Percentiles rank a stretch among this genome's conserved stretches.
phyloP scores from a whole-genome alignment of 257 asterid genomes.

The Plantago ovata region DNA sequence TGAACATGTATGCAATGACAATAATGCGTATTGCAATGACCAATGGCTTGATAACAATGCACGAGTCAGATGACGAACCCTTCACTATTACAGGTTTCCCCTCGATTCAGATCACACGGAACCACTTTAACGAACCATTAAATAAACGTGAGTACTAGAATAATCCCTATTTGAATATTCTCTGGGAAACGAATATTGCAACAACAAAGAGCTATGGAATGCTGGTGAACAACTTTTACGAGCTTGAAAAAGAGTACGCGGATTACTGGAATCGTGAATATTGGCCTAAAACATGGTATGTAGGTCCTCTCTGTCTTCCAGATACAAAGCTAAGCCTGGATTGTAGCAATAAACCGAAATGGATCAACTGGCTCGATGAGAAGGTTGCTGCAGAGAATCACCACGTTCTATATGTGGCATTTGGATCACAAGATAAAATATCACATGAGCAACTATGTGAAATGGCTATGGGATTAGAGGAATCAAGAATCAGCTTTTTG shows the following conservation, averaged over 20 bases:
- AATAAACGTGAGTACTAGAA: constrained; percentile 22
- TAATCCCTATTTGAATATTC: constrained; percentile 28
- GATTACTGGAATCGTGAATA: constrained; percentile 14
- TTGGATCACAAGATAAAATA: constrained; percentile 64
- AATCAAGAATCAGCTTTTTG: constrained; percentile 39
- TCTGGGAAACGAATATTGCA: not conserved
- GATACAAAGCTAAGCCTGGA: not conserved
- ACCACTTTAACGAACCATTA: constrained; percentile 36
- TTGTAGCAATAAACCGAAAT: constrained; percentile 15
- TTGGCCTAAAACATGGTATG: constrained; percentile 25
- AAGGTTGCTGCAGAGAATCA: constrained; percentile 22
- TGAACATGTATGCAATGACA: constrained; percentile 28
- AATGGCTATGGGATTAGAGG: constrained; percentile 42
- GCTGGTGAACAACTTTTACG: constrained; percentile 49
- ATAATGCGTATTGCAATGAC: not conserved
- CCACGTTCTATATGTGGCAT: constrained; percentile 54
- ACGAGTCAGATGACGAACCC: constrained; percentile 36
- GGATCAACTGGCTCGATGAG: constrained; percentile 58
- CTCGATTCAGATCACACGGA: constrained; percentile 42
- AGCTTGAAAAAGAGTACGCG: constrained; percentile 43
- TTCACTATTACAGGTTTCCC: constrained; percentile 40
- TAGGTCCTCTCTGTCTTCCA: constrained; percentile 57
- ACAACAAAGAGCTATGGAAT: constrained; percentile 39
- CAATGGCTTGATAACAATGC: constrained; percentile 21
- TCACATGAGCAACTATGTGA: constrained; percentile 40